Conservation (phyloP, 768 basidiomycete species). For the Mycena haematopus region DNA sequence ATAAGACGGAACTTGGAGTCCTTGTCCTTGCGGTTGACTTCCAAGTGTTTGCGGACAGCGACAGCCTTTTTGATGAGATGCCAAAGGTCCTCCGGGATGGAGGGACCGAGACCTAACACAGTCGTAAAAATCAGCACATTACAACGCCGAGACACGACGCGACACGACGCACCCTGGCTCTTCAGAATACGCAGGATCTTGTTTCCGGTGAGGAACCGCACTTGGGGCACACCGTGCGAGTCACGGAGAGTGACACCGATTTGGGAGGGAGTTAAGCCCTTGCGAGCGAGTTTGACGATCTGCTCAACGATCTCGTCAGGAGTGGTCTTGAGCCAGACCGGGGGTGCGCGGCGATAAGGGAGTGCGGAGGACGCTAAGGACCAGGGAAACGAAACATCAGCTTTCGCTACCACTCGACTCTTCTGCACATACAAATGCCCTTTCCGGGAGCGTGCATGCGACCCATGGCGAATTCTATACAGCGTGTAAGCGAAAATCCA, state of each 20-base stretch:
- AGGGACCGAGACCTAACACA: slow-evolving; percentile 87
- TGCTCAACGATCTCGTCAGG: slow-evolving; percentile 95
- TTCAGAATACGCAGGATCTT: slow-evolving; percentile 99
- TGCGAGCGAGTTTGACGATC: slow-evolving; percentile 96
- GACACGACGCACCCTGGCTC: slow-evolving; percentile 73
- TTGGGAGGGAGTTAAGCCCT: slow-evolving; percentile 97
- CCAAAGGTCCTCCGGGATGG: slow-evolving; percentile 99
- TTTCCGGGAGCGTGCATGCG: slow-evolving; percentile 99
- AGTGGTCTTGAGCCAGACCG: slow-evolving; percentile 95
- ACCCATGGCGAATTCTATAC: slow-evolving; percentile 71
- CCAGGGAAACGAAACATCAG: slow-evolving; percentile 15
- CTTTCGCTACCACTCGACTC: slow-evolving; percentile 5
- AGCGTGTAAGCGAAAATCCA: background rate
- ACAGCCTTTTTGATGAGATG: slow-evolving; percentile 99
- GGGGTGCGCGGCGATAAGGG: slow-evolving; percentile 94
- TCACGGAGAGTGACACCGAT: slow-evolving; percentile 98
- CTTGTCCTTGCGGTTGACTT: slow-evolving; percentile 98
- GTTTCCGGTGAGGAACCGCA: slow-evolving; percentile 98
- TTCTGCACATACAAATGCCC: slow-evolving; percentile 89
- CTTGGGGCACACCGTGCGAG: slow-evolving; percentile 97
- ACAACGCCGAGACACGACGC: background rate
- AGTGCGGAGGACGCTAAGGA: slow-evolving; percentile 87
- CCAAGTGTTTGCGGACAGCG: slow-evolving; percentile 97
- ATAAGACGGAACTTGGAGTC: slow-evolving; percentile 96
- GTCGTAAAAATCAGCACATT: slow-evolving; percentile 34